Conservation (phyloP, 2,329 filamentous ascomycete species). For the Fusarium camptoceras region DNA sequence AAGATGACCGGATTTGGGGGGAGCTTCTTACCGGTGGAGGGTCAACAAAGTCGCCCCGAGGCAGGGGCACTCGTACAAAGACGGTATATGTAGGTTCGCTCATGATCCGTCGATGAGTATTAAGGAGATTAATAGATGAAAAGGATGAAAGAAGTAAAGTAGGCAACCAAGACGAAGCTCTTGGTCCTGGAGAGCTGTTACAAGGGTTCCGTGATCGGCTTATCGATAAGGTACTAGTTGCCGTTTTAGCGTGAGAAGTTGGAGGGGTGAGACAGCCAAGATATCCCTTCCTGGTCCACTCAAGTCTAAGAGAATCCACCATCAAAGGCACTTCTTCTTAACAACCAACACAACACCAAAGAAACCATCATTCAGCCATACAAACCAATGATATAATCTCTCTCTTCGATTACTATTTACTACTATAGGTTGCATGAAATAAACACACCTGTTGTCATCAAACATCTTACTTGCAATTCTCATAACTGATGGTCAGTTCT, state of each 20-base stretch:
- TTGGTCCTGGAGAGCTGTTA: constrained; percentile 28
- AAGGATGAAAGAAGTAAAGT: constrained; percentile 30
- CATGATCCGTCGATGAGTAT: constrained; percentile 49
- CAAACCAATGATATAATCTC: neutral
- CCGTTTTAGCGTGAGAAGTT: constrained; percentile 27
- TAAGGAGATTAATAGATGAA: constrained; percentile 26
- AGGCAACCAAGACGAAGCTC: constrained; percentile 33
- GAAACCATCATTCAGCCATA: neutral
- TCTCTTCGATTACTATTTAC: too few relatives aligned
- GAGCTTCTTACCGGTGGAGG: constrained; percentile 77
- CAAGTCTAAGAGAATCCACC: neutral
- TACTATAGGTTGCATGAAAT: neutral
- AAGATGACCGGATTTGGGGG: constrained; percentile 3
- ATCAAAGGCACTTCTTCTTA: neutral
- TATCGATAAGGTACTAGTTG: constrained; percentile 41
- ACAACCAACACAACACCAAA: neutral
- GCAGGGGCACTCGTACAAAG: constrained; percentile 90
- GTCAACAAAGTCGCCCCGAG: constrained; percentile 88
- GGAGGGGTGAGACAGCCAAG: constrained; percentile 22
- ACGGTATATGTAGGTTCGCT: constrained; percentile 75
- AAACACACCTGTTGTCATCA: too few relatives aligned
- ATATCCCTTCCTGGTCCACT: constrained; percentile 1
- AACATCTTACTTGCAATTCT: too few relatives aligned
- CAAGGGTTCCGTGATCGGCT: constrained; percentile 41
- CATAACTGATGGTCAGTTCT: neutral